Evolutionary conservation across 306 rosid species (phyloP), one percentile per base, ranked within the genome.

Genomic region (Notholithocarpus densiflorus): DNA sequence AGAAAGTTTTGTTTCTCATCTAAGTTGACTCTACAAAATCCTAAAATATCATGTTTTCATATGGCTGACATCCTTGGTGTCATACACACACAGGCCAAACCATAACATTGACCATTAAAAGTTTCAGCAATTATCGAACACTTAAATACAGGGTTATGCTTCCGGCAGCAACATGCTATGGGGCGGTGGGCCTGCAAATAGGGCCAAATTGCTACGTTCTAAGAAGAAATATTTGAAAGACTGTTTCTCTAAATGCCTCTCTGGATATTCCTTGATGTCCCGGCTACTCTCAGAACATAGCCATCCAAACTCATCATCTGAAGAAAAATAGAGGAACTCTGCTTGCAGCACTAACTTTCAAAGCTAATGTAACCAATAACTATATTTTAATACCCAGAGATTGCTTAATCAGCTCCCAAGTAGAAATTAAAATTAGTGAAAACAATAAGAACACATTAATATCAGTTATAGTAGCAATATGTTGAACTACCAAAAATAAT

Each of bases 401-500:
- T 21, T 23, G 40, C n/a, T 29, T 48, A 65, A 72, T 6, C 23
- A 43, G 71, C n/a, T 62, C 51, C 14, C 62, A 59, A 64, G 2
- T 13, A 29, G 27, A 77, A 20, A 32, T 17, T 5, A 17, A 13
- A 54, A 12, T 31, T 18, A 56, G 64, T 24, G 59, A 8, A 65
- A 6, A 32, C 5, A 5, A 34, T 10, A 32, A 68, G 17, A 29
- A 65, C 12, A 64, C 0, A 24, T 64, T 64, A 64, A 64, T 18
- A 34, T 10, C 40, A 2, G 17, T 11, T 31, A 68, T 26, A 34
- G 32, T 18, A 57, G 32, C 31, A 71, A 69, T 20, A 80, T 34
- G 55, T 2, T n/a, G 72, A 81, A 51, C 75, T 51, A 45, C 52
- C 34, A 19, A 66, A 84, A 54, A 27, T 37, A 71, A 18, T 17